Percentiles rank a stretch among this genome's conserved stretches.
Evolutionary conservation across 1,284 basidiomycete genomes (phyloP).

Genomic region (Puccinia novopanici): DNA sequence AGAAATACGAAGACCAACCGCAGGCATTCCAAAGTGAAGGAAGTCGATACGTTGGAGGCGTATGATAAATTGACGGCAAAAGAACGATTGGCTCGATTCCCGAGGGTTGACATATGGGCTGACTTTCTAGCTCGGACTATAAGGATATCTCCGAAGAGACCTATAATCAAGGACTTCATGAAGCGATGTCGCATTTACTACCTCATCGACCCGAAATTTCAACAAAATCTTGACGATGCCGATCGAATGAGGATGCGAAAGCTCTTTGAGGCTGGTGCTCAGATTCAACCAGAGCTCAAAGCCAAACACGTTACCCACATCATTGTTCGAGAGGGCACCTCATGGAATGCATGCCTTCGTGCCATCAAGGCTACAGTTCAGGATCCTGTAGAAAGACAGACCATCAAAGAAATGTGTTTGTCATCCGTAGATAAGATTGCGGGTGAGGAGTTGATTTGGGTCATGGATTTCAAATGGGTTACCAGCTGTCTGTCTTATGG

Average conservation of each 20-base stretch:
- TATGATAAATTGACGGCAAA: conserved; percentile 35
- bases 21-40: conserved; percentile 5
- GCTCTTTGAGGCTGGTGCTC: conserved; percentile 39
- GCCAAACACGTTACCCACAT: conserved; percentile 40
- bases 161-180: conserved; percentile 29
- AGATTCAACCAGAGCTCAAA: conserved; percentile 30
- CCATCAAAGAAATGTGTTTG: conserved; percentile 25
- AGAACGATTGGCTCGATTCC: conserved; percentile 40
- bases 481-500: conserved; percentile 26
- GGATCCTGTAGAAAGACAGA: conserved; percentile 26
- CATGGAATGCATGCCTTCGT: conserved; percentile 33
- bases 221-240: conserved; percentile 15
- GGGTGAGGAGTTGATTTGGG: conserved; percentile 46
- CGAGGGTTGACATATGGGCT: conserved; percentile 40
- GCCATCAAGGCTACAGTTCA: conserved; percentile 14
- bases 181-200: conserved; percentile 44
- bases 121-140: conserved; percentile 18
- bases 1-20: conserved; percentile 2
- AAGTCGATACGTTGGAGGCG: conserved; percentile 28
- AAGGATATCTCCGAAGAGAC: not conserved
- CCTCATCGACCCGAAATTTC: conserved; percentile 15
- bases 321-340: conserved; percentile 18
- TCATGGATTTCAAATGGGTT: conserved; percentile 43
- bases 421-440: conserved; percentile 21
- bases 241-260: conserved; percentile 47